Percentiles rank a stretch among this genome's conserved stretches.
Evolutionary conservation across 768 basidiomycete genomes (phyloP).

Genomic region (Mycena galericulata): DNA sequence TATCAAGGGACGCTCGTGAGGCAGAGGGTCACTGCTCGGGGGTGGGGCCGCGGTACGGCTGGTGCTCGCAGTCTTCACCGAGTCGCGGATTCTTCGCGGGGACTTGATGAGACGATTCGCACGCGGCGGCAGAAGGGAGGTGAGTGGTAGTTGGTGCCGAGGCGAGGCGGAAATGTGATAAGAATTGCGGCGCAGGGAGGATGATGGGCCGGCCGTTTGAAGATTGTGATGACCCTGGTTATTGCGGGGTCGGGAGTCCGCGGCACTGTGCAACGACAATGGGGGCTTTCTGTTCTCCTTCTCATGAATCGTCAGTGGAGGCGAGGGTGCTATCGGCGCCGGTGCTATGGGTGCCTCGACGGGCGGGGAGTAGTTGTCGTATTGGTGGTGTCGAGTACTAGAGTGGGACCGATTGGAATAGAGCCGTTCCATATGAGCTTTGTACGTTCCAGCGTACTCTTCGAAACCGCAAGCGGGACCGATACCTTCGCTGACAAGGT

Average conservation of each 20-base stretch:
- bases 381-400: not conserved
- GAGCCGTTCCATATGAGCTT: constrained; percentile 27
- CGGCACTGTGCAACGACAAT: not conserved
- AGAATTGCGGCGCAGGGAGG: constrained; percentile 7
- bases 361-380: not conserved
- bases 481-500: constrained; percentile 25
- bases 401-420: constrained; percentile 15
- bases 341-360: not conserved
- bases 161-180: not conserved
- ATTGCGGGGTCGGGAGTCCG: constrained; percentile 8
- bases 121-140: not conserved
- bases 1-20: constrained; percentile 10
- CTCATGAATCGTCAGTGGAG: constrained; percentile 11
- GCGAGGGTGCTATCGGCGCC: not conserved
- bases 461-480: constrained; percentile 18
- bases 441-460: constrained; percentile 30
- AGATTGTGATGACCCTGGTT: constrained; percentile 12
- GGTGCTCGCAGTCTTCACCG: not conserved
- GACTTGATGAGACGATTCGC: not conserved
- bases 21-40: not conserved
- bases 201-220: not conserved
- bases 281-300: constrained; percentile 29
- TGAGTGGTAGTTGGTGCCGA: not conserved
- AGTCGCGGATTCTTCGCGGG: too few species aligned
- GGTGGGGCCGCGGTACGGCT: not conserved